Base-by-base conservation (phyloP, 768 basidiomycete species). In the Leucocoprinus leucothites region DNA sequence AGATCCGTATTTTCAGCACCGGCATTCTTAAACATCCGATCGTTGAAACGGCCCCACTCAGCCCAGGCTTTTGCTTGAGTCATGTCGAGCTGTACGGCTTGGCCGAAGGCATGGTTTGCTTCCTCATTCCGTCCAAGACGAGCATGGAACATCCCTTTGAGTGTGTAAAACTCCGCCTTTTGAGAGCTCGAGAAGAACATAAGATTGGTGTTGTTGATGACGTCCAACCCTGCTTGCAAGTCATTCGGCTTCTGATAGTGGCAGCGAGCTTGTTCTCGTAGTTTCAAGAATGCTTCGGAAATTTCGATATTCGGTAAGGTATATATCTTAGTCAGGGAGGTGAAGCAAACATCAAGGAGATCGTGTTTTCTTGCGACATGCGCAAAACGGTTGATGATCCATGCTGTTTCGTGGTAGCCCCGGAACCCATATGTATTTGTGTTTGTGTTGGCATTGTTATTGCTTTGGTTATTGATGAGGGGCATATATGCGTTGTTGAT, bases 381-480 rank as follows among this genome's bases (percentile, higher is more conserved):
- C 8, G 97, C 97, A 65, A 99, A 98, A 14, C 97, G 88, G 68
- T 99, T 99, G 75, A 98, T 98, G 66, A 97, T 98, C 97, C 97
- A 99, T 6, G 97, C 97, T 0, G 94, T 98, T 74, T 99, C 97
- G 66, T 99, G 97, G 69, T 92, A 98, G 7, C 97, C 97, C 48
- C 97, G 84, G 67, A 93, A 98, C 6, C 94, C 96, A 64, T 85
- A 90, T 1, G 92, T 94, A 54, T 85, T 91, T 40, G 86, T 74
- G 56, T 80, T 88, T 35, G 74, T 79, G 21, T 81, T 72, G 16
- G 81, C 67, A 11, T 79, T 72, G 42, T 75, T 78, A 40, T 75
- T 74, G 22, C 72, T 71, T 61, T 83, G 82, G 57, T 77, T 80
- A 6, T 73, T 77, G 6, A 98, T 94, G 44, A 99, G 82, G 9